Evolutionary conservation across 2,329 filamentous ascomycete species (phyloP).

Genomic region (Arthrobotrys iridis): DNA sequence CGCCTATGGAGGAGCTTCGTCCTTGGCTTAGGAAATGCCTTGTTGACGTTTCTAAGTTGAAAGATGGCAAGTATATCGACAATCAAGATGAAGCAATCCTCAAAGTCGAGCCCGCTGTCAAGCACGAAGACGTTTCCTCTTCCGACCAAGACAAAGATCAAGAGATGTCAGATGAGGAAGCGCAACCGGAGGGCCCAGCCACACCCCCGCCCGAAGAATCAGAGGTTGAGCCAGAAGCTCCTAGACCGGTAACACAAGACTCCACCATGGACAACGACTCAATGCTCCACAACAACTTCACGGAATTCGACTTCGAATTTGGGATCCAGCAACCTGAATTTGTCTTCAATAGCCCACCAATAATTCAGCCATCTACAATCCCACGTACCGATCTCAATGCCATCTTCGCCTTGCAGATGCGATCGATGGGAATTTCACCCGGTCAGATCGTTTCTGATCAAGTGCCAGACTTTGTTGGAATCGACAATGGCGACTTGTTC

Average conservation of each 20-base stretch:
- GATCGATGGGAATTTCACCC: slow-evolving; percentile 23
- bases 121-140: slow-evolving; percentile 23
- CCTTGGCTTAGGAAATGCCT: slow-evolving; percentile 67
- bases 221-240: slow-evolving; percentile 18
- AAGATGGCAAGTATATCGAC: slow-evolving; percentile 46
- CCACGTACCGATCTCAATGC: slow-evolving; percentile 26
- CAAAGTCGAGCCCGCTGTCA: slow-evolving; percentile 63
- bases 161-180: slow-evolving; percentile 41
- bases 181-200: slow-evolving; percentile 19
- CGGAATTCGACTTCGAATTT: slow-evolving; percentile 43
- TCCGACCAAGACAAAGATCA: slow-evolving; percentile 48
- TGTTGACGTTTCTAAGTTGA: slow-evolving; percentile 50
- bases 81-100: slow-evolving; percentile 49
- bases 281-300: slow-evolving; percentile 25
- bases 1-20: slow-evolving; percentile 69
- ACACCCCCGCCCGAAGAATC: slow-evolving; percentile 43
- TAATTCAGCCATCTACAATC: slow-evolving; percentile 23
- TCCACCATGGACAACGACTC: slow-evolving; percentile 12
- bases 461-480: slow-evolving; percentile 33
- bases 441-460: slow-evolving; percentile 30
- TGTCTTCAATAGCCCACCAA: slow-evolving; percentile 22
- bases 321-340: slow-evolving; percentile 26
- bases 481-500: slow-evolving; percentile 7
- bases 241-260: background rate
- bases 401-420: slow-evolving; percentile 36